Percentiles rank a stretch among this genome's conserved stretches.
These are phyloP conservation scores for Termitomyces sp. DNA, from an alignment of 768 basidiomycete genomes.

Conservation along the genomic window DNA sequence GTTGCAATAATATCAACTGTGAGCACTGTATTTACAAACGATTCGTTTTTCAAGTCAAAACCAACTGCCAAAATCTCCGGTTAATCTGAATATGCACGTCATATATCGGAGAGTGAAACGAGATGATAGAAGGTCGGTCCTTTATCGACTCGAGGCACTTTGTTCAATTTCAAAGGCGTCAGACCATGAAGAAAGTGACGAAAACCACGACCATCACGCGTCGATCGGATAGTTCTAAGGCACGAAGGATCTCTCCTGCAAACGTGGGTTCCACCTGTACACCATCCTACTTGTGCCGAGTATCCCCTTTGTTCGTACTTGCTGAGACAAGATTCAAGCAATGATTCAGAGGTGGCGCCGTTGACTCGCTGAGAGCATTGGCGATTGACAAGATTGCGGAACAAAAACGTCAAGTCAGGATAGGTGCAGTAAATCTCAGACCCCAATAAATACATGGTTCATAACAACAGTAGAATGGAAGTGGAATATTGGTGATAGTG, in stretches of 20 bases:
- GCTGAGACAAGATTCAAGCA: neutral
- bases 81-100: neutral
- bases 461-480: neutral
- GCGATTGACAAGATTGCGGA: neutral
- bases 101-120: too few relatives aligned
- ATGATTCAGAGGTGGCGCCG: neutral
- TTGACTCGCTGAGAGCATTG: neutral
- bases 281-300: neutral
- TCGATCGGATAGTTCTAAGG: neutral
- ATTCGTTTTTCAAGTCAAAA: neutral
- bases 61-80: neutral
- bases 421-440: neutral
- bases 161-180: neutral
- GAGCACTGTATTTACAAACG: neutral
- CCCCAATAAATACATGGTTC: neutral
- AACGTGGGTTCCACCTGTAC: neutral
- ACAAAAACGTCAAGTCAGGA: neutral
- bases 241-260: neutral
- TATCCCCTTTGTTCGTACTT: neutral
- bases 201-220: neutral
- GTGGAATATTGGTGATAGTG: neutral
- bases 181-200: neutral
- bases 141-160: neutral
- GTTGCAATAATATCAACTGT: neutral
- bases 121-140: neutral